phyloP scores from a whole-genome alignment of 2,329 filamentous ascomycete species.

The Fusarium coicis region DNA sequence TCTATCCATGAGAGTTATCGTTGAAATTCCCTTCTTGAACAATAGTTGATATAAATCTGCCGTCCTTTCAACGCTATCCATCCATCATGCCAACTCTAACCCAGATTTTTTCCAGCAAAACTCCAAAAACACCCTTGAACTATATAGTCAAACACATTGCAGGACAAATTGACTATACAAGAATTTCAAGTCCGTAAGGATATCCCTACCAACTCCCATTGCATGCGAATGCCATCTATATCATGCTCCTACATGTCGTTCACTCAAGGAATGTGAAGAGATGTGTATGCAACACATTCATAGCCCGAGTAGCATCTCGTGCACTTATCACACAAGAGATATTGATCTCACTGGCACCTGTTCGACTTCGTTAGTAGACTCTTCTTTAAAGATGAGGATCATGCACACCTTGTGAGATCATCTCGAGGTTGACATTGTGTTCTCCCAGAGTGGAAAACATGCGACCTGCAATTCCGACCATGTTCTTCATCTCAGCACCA shows the following conservation, averaged over 20 bases:
- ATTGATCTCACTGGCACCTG: constrained; percentile 98
- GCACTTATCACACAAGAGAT: constrained; percentile 98
- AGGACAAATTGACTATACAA: background rate
- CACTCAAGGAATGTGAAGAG: constrained; percentile 94
- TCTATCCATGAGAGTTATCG: background rate
- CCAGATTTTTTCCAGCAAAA: constrained; percentile 26
- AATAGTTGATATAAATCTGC: background rate
- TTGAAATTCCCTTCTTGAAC: background rate
- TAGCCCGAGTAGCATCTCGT: constrained; percentile 87
- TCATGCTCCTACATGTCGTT: background rate
- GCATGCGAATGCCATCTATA: constrained; percentile 11
- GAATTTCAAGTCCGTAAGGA: background rate
- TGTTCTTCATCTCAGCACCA: constrained; percentile 96
- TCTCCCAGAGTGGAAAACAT: constrained; percentile 97
- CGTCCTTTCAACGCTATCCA: background rate
- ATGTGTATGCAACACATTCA: constrained; percentile 96
- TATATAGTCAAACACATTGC: background rate
- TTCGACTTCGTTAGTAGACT: constrained; percentile 7
- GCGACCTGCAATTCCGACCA: constrained; percentile 89
- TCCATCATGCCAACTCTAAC: constrained; percentile 9
- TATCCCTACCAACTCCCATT: constrained; percentile 15
- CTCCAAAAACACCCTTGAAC: constrained; percentile 31
- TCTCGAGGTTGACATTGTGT: constrained; percentile 96
- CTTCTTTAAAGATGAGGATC: fast-evolving
- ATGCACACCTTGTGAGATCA: constrained; percentile 93